Conservation (phyloP, 257 asterid species). For the Ballota nigra region DNA sequence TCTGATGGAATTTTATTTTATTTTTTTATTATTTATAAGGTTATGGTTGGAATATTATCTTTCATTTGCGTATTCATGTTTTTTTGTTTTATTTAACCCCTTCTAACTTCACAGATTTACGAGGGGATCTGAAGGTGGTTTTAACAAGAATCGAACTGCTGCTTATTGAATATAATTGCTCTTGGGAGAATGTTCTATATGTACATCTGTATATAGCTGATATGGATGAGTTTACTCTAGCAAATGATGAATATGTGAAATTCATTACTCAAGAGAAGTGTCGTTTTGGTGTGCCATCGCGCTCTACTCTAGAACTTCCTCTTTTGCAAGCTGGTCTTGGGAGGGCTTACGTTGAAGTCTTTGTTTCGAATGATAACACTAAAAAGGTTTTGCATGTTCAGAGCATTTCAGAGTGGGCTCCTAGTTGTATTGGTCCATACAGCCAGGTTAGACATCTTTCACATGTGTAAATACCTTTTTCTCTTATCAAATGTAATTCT, state of each 20-base stretch:
- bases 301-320: conserved; percentile 95
- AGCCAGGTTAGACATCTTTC: conserved; percentile 70
- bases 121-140: conserved; percentile 61
- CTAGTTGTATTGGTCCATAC: conserved; percentile 98
- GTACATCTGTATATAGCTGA: conserved; percentile 81
- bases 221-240: conserved; percentile 67
- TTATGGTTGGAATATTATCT: background rate
- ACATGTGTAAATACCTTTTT: background rate
- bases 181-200: conserved; percentile 92
- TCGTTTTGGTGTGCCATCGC: conserved; percentile 91
- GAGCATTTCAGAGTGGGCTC: conserved; percentile 98
- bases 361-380: conserved; percentile 64
- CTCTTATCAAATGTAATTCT: background rate
- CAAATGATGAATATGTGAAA: conserved; percentile 77
- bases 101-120: conserved; percentile 53
- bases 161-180: conserved; percentile 52
- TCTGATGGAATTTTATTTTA: conserved; percentile 15
- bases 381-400: conserved; percentile 95
- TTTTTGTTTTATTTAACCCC: conserved; percentile 14
- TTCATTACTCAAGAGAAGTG: conserved; percentile 89
- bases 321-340: conserved; percentile 78
- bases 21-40: background rate
- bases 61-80: conserved; percentile 12
- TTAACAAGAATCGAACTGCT: conserved; percentile 58
- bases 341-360: conserved; percentile 78